Evolutionary conservation across 1,284 basidiomycete species (phyloP), one percentile per base, ranked within the genome.

Genomic region (Pholiota adiposa): DNA sequence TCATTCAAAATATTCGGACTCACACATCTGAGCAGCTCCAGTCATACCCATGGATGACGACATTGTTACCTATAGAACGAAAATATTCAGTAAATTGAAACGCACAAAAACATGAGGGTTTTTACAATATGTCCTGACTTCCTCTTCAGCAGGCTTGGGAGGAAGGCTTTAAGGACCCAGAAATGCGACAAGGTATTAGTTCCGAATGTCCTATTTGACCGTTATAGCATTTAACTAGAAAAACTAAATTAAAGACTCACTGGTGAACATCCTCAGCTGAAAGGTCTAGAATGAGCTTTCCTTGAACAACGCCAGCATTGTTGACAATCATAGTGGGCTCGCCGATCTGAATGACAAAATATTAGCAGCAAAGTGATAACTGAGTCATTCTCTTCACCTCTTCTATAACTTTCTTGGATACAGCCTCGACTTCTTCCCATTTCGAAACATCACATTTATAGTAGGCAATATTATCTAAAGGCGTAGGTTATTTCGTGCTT

Each of bases 251-350:
- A n/a, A 58, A 11, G 14, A 58, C 89, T 65, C 68, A 96, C 95
- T 92, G 88, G 63, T 87, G 78, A 40, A 98, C 75, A 69, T 98
- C 96, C 46, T 85, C 82, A 1, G 90, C 82, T 0, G 78, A 79
- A 53, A 98, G 79, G 69, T 96, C 94, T 3, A 96, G 76, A 23
- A 98, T 77, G 0, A 89, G 78, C 69, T 94, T 96, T 29, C 96
- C 95, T 74, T 96, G 90, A 31, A 93, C 93, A 56, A 98, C 87
- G n/a, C 96, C 97, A 0, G 97, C 97, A 69, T 98, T 98, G 77
- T 98, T 98, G 69, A 99, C 81, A 14, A 99, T 76, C 31, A 98
- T 84, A 0, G 97, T 97, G 1, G 95, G 93, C 55, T 92, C 83
- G 5, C 95, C 95, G 55, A 96, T 79, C 92, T 95, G 67, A n/a